Base-by-base conservation (phyloP, 805 yeast genomes). In the Candida nonsorbophila region DNA sequence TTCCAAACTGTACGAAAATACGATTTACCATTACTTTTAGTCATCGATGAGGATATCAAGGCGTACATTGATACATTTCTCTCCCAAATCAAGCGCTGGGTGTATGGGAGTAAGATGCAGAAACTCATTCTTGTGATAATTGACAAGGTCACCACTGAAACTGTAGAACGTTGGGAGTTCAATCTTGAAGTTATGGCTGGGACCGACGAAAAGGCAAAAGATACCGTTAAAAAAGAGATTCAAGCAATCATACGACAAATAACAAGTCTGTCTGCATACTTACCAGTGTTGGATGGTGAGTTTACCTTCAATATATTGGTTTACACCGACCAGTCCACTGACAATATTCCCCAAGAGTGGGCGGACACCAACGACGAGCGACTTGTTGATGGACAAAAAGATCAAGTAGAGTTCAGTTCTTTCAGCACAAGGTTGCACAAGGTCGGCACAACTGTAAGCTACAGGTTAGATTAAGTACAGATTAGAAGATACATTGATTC, bases 151-250 rank as follows among this genome's bases (percentile, higher is more conserved):
- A 65, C 77, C 0, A 77, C 76, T 0, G 86, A 81, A 19, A 72
- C 69, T 2, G 78, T 79, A 2, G 97, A 88, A 51, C 60, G 85
- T 30, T 88, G 97, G 97, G 84, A 84, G 46, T 88, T 88, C 47
- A 73, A 75, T 39, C 60, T 86, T 5, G 72, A 75, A 19, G 56
- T 72, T 2, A 47, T 61, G 32, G 29, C 32, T 5, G 28, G 24
- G 9, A 32, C 22, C 4, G 37, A 32, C 4, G 38, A 26, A n/a
- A 68, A 63, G 38, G 39, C 58, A 14, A 59, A 46, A 18, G 74
- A 67, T 3, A 72, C 69, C 18, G 72, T 79, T 3, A 88, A 82
- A 41, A 62, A 57, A 29, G 92, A 86, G 40, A 84, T 87, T n/a
- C 90, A 84, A 51, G 75, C 86, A 0, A 78, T 88, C 5, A 77